Evolutionary conservation across 345 rosid genomes (phyloP).

Genomic region (Anastatica hierochuntica): DNA sequence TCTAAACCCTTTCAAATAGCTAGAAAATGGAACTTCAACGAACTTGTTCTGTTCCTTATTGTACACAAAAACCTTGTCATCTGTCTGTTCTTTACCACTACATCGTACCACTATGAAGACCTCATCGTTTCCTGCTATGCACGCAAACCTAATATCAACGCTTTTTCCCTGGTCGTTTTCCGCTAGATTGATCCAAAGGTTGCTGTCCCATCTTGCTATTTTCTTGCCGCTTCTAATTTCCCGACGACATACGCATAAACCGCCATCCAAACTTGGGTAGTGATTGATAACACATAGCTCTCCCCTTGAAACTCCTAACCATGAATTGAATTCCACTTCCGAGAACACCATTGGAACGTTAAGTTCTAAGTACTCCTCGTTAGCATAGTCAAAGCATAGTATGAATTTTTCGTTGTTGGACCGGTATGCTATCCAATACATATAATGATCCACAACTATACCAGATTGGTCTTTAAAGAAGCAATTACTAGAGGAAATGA

Average conservation of each 20-base stretch:
- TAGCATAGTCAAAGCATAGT: slow-evolving; percentile 4
- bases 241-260: neutral
- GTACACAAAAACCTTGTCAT: slow-evolving; percentile 1
- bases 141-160: neutral
- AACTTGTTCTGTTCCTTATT: neutral
- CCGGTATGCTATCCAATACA: slow-evolving; percentile 7
- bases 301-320: neutral
- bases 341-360: neutral
- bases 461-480: neutral
- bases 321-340: neutral
- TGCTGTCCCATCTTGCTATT: neutral
- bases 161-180: neutral
- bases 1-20: slow-evolving; percentile 1
- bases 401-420: neutral
- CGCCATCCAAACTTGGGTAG: neutral
- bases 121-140: neutral
- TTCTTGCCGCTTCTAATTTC: neutral
- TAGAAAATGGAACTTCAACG: neutral
- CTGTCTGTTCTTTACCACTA: neutral
- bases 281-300: neutral
- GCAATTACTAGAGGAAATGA: neutral
- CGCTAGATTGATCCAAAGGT: neutral
- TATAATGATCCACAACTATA: neutral
- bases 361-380: neutral
- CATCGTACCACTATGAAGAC: neutral